Evolutionary conservation across 495 filamentous ascomycete species (phyloP).

Genomic region (Penicillium angulare): DNA sequence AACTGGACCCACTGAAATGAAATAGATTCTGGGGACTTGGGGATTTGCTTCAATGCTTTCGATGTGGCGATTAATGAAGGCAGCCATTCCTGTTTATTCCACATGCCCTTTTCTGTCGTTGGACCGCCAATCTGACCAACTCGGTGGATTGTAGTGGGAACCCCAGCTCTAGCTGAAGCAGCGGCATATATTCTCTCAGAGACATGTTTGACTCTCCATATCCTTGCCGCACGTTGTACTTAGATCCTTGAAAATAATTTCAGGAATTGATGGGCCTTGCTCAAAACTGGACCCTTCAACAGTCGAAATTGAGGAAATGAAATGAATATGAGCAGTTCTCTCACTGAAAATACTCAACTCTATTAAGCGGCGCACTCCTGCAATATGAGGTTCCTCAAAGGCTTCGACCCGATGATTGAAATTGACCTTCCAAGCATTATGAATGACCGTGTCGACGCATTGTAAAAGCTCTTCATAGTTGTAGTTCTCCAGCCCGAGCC

Average conservation of each 20-base stretch:
- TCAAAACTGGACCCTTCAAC: conserved; percentile 5
- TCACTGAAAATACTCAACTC: conserved; percentile 40
- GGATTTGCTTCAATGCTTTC: conserved; percentile 15
- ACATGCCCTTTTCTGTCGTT: conserved; percentile 15
- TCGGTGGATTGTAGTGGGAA: conserved; percentile 46
- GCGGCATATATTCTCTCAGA: conserved; percentile 48
- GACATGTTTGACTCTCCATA: conserved; percentile 53
- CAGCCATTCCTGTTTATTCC: conserved; percentile 31
- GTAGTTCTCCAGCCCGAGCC: conserved; percentile 8
- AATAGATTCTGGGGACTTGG: conserved; percentile 9
- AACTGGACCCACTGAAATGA: conserved; percentile 20
- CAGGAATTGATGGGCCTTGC: conserved; percentile 36
- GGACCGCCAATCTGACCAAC: conserved; percentile 58
- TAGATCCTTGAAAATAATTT: conserved; percentile 36
- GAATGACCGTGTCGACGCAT: conserved; percentile 47
- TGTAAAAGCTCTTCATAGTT: conserved; percentile 10
- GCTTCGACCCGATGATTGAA: conserved; percentile 54
- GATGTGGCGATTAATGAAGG: conserved; percentile 22
- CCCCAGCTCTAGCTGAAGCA: conserved; percentile 32
- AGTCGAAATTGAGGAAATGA: conserved; percentile 53
- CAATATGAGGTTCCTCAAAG: conserved; percentile 49
- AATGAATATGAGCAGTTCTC: conserved; percentile 45
- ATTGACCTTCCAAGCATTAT: conserved; percentile 62
- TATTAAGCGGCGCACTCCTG: conserved; percentile 48
- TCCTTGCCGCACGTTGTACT: conserved; percentile 29